phyloP scores from a whole-genome alignment of 257 asterid genomes.

The Jacaranda mimosifolia region DNA sequence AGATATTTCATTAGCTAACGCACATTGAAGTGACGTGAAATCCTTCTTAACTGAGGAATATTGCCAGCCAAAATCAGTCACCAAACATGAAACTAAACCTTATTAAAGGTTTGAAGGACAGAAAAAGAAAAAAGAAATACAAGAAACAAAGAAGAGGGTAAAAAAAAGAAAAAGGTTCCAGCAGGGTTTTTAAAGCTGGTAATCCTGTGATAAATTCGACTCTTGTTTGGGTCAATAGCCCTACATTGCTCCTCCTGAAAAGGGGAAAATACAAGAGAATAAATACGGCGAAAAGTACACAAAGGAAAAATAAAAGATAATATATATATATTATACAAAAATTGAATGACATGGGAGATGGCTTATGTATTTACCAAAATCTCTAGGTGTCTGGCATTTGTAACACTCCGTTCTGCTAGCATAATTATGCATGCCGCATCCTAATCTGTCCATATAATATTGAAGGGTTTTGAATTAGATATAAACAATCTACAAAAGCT shows the following conservation, averaged over 20 bases:
- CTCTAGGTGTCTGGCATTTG: conserved; percentile 71
- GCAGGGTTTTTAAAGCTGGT: not conserved
- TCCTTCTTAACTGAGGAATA: conserved; percentile 10
- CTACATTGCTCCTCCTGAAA: conserved; percentile 46
- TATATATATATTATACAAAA: too few species aligned
- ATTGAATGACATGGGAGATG: too few species aligned
- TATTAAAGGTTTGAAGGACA: not conserved
- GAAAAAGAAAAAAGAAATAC: not conserved
- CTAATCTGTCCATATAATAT: conserved; percentile 48
- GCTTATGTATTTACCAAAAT: conserved; percentile 48
- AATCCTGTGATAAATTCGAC: conserved; percentile 8
- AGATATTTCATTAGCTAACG: conserved; percentile 4
- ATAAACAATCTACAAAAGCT: not conserved
- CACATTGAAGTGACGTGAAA: conserved; percentile 20
- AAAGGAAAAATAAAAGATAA: too few species aligned
- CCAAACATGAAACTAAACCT: not conserved
- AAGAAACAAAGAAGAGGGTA: not conserved
- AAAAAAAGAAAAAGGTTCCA: not conserved
- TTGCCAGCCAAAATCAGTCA: conserved; percentile 31
- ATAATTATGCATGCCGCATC: conserved; percentile 78
- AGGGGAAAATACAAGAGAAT: not conserved
- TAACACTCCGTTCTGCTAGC: conserved; percentile 80
- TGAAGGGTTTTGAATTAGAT: not conserved
- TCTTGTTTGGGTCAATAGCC: not conserved
- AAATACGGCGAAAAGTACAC: too few species aligned